These are phyloP conservation scores for Dryadomyces sulphureus DNA, from an alignment of 2,329 filamentous ascomycete genomes.

Conservation along the genomic window DNA sequence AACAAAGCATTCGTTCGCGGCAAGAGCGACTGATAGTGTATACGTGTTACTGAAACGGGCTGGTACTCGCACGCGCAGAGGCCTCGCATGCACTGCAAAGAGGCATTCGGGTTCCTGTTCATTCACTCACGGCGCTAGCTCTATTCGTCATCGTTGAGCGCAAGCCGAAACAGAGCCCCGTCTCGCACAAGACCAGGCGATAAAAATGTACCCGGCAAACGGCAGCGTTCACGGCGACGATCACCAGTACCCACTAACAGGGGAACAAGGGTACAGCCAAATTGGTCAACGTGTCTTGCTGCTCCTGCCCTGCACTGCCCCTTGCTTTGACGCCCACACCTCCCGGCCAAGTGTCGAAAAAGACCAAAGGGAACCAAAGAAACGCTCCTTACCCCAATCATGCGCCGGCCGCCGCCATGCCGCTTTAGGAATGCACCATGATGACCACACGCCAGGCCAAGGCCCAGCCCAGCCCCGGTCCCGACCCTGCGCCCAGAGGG, in stretches of 20 bases:
- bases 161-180: background rate
- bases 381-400: background rate
- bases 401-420: slow-evolving; percentile 6
- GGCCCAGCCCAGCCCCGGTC: slow-evolving; percentile 6
- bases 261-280: too few relatives aligned
- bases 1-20: background rate
- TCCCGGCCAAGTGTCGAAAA: background rate
- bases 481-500: background rate
- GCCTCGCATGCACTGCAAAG: too few relatives aligned
- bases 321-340: slow-evolving; percentile 1
- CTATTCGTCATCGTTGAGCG: slow-evolving; percentile 1
- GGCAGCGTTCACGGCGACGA: background rate
- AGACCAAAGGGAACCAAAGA: background rate
- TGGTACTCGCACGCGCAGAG: too few relatives aligned
- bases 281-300: background rate
- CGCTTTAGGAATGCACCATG: slow-evolving; percentile 9
- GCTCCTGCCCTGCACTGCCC: background rate
- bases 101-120: too few relatives aligned
- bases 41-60: too few relatives aligned
- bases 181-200: background rate
- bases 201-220: background rate
- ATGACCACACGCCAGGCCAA: slow-evolving; percentile 7
- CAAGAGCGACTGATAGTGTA: too few relatives aligned
- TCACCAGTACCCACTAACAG: slow-evolving; percentile 1
- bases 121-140: too few relatives aligned